These are phyloP conservation scores for Collybiopsis luxurians DNA, from an alignment of 768 basidiomycete species.

Conservation along the genomic window DNA sequence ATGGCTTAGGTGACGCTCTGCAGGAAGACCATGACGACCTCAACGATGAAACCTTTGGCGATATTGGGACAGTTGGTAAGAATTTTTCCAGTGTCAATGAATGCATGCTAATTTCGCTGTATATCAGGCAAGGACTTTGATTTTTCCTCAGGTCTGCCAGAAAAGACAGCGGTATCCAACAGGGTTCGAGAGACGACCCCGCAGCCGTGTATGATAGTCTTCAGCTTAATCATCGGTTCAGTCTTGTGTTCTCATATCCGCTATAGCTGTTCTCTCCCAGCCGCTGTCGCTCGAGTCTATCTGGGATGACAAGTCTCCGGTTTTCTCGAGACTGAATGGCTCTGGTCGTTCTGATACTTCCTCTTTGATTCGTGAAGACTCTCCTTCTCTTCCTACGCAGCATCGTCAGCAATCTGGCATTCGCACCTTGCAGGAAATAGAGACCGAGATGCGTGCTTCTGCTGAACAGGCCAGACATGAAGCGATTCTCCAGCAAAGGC, in stretches of 20 bases:
- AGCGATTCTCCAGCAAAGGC: constrained; percentile 34
- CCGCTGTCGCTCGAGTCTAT: constrained; percentile 64
- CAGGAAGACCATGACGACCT: constrained; percentile 90
- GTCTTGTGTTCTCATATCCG: neutral
- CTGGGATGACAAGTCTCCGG: constrained; percentile 80
- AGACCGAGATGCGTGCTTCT: constrained; percentile 75
- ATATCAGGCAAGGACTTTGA: constrained; percentile 85
- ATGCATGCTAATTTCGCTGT: too few species aligned
- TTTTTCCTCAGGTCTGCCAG: constrained; percentile 53
- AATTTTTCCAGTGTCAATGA: too few species aligned
- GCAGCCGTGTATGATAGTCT: constrained; percentile 1
- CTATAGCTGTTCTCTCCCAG: constrained; percentile 36
- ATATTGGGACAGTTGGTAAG: constrained; percentile 63
- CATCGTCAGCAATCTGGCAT: constrained; percentile 34
- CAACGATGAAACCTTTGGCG: constrained; percentile 97
- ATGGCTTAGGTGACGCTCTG: constrained; percentile 84
- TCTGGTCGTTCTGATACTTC: constrained; percentile 31
- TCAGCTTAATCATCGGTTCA: neutral
- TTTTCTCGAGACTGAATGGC: constrained; percentile 59
- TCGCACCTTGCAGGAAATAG: constrained; percentile 78
- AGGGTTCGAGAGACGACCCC: neutral
- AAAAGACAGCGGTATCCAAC: constrained; percentile 16
- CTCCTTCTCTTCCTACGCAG: constrained; percentile 9
- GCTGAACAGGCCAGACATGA: constrained; percentile 41
- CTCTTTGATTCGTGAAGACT: constrained; percentile 5